phyloP scores from a whole-genome alignment of 2,329 filamentous ascomycete species.

The Penicillium sumatraense region DNA sequence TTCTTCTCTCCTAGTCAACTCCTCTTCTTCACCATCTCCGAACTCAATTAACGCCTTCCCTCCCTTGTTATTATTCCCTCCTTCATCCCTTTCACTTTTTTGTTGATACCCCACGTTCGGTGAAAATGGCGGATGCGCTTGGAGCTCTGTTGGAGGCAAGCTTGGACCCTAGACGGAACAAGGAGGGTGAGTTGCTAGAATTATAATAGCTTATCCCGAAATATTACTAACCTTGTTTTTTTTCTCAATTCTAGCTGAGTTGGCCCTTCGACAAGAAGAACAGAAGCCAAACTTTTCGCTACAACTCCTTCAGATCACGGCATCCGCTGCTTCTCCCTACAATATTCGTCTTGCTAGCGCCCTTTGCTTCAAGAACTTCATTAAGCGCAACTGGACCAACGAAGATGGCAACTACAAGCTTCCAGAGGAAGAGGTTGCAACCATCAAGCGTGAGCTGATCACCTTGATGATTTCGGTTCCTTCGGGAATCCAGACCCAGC shows the following conservation, averaged over 20 bases:
- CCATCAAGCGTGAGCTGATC: constrained; percentile 94
- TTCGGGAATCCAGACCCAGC: constrained; percentile 83
- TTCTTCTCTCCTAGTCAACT: neutral
- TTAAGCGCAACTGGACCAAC: constrained; percentile 92
- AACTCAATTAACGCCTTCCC: constrained; percentile 1
- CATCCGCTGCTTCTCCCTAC: constrained; percentile 69
- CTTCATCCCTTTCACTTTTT: constrained; percentile 1
- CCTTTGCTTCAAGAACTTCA: constrained; percentile 98
- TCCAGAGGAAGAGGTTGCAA: constrained; percentile 76
- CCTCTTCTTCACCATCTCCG: neutral
- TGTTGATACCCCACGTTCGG: constrained; percentile 34
- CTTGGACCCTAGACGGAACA: constrained; percentile 83
- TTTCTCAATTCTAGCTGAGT: constrained; percentile 67
- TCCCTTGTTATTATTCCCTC: constrained; percentile 12
- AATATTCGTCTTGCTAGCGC: constrained; percentile 87
- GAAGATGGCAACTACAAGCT: constrained; percentile 95
- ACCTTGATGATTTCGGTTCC: constrained; percentile 95
- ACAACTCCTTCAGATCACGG: constrained; percentile 86
- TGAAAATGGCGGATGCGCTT: constrained; percentile 64
- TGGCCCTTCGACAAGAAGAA: constrained; percentile 77
- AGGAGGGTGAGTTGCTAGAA: constrained; percentile 71
- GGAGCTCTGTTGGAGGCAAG: constrained; percentile 80
- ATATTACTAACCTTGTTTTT: constrained; percentile 3
- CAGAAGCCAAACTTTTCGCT: constrained; percentile 86
- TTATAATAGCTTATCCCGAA: neutral